Evolutionary conservation across 768 basidiomycete genomes (phyloP), one percentile per base, ranked within the genome.

Genomic region (Kwoniella heveanensis): DNA sequence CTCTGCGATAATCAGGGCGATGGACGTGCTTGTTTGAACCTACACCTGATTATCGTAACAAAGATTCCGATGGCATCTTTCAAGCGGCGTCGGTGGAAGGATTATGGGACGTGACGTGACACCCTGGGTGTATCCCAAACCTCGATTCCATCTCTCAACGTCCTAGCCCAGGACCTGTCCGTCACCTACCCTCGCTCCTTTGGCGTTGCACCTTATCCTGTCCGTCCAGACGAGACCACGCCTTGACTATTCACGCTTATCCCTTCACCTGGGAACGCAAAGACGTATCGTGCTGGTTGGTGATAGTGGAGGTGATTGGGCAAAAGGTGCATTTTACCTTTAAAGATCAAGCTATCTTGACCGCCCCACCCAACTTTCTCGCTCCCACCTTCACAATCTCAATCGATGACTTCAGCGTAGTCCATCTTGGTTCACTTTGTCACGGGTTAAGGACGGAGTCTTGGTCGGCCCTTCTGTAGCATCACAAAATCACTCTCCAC

Each of bases 151-250:
- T 17, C 39, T 44, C 39, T 17, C 22, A 60, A 7, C 24, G 17
- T 60, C 58, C 58, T 52, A 32, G 5, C 58, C 50, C 50, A n/a
- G n/a, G 24, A 50, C 56, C 48, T 58, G 25, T 36, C 32, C 54
- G 32, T 36, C 19, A 19, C 47, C 22, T 57, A 53, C 46, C 52
- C 24, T 30, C 51, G 15, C n/a, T 55, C 63, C 63, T 65, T 68
- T 61, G 63, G 67, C 63, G 58, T 68, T 61, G 67, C 67, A 68
- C 68, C 57, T 59, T 58, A 57, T 56, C 60, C 64, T 65, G 24
- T 51, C 55, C 39, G 56, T 46, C 29, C 44, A 21, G 46, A 36
- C 47, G 24, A 47, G 27, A 62, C 53, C 52, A 54, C 62, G 48
- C 50, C 46, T 21, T 27, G 19, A 26, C 50, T 5, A 19, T 47